Evolutionary conservation across 2,329 filamentous ascomycete species (phyloP).

Genomic region (Magnaporthiopsis poae): DNA sequence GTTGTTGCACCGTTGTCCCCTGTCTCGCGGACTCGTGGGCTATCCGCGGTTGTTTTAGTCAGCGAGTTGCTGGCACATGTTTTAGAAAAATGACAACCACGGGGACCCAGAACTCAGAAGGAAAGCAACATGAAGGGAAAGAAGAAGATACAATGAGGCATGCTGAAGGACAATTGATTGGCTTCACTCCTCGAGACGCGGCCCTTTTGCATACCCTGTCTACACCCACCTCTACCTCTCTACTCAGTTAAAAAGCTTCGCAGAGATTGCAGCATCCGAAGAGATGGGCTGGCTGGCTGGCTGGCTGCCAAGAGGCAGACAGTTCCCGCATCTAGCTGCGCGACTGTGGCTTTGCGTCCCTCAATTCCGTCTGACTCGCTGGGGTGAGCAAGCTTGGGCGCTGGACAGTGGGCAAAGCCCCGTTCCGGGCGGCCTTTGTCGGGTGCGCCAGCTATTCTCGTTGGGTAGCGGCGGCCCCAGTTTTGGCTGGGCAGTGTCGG

Average conservation of each 20-base stretch:
- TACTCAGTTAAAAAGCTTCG: background rate
- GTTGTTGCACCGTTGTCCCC: slow-evolving; percentile 1
- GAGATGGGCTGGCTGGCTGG: background rate
- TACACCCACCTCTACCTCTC: background rate
- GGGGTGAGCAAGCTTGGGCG: slow-evolving; percentile 16
- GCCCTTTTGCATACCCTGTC: background rate
- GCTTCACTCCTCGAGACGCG: background rate
- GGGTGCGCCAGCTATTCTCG: background rate
- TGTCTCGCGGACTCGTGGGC: background rate
- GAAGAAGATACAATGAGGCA: background rate
- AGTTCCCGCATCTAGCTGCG: background rate
- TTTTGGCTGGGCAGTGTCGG: too few relatives aligned
- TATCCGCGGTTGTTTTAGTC: background rate
- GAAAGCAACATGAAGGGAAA: background rate
- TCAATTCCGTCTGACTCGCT: slow-evolving; percentile 17
- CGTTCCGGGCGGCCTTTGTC: background rate
- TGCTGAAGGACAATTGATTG: background rate
- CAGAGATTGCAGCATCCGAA: background rate
- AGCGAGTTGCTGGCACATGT: background rate
- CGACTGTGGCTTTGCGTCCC: too few relatives aligned
- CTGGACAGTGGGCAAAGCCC: background rate
- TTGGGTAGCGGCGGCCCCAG: background rate
- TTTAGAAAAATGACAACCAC: background rate
- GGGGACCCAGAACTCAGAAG: background rate
- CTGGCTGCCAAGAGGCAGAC: background rate